Conservation (phyloP, 164 flowering plant genomes). For the Vitis rotundifolia region DNA sequence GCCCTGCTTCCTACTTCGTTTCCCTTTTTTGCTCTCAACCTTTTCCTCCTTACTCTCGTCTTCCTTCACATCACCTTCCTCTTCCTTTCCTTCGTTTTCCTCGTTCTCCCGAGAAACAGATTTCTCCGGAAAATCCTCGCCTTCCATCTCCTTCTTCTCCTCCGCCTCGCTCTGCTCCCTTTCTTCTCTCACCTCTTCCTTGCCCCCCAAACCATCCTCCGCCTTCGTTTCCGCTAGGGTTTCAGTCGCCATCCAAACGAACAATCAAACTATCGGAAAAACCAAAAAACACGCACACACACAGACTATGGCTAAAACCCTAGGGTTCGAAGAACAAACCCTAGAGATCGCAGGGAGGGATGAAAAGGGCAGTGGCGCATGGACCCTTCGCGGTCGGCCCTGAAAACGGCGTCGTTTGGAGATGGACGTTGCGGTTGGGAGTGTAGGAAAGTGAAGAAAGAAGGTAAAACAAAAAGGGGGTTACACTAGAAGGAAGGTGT, state of each 20-base stretch:
- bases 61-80: slow-evolving; percentile 3
- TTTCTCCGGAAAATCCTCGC: slow-evolving; percentile 6
- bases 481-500: too few species aligned
- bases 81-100: slow-evolving; percentile 2
- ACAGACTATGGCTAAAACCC: background rate
- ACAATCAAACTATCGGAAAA: background rate
- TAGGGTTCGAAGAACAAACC: slow-evolving; percentile 13
- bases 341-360: background rate
- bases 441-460: too few species aligned
- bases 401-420: too few species aligned
- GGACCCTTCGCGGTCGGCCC: background rate
- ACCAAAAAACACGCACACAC: background rate
- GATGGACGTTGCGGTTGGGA: too few species aligned
- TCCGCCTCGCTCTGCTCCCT: slow-evolving; percentile 5
- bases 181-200: background rate
- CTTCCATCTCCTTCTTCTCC: slow-evolving; percentile 1
- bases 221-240: slow-evolving; percentile 33
- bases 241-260: slow-evolving; percentile 30
- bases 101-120: background rate
- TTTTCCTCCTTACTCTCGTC: slow-evolving; percentile 7
- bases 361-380: background rate
- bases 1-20: background rate
- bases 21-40: too few species aligned
- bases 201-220: slow-evolving; percentile 8
- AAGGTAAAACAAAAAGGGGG: too few species aligned